Evolutionary conservation across 2,329 filamentous ascomycete genomes (phyloP), one percentile per base, ranked within the genome.

Genomic region (Anisogramma anomala): DNA sequence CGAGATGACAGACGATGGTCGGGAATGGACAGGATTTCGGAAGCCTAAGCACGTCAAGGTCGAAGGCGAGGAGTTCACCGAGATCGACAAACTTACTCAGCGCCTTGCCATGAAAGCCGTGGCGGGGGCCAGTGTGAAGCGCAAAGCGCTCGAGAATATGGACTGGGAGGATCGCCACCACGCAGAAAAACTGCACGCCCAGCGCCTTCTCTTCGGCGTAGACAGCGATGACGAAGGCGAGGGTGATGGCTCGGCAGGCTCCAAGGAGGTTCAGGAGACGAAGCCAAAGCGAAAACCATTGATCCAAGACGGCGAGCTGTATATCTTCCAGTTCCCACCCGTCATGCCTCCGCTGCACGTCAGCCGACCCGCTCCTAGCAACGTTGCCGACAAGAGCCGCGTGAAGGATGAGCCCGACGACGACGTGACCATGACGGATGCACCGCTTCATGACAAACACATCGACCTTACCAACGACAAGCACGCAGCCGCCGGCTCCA

Each of bases 281-380:
- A 45, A 36, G 34, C 9, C 23, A 36, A 36, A 17, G 51, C 51
- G 35, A 43, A 38, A 18, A 46, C 53, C 25, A 47, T 49, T 33
- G 47, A 53, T 55, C 14, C 49, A 54, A 35, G 72, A 77, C 33
- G 74, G 76, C 17, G 67, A 72, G 27, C 56, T 79, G 39, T 79
- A 78, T 47, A 63, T 81, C 36, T 80, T 80, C 59, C 77, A 80
- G 50, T 72, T 81, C 49, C 77, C 77, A 30, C 74, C 74, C 4
- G 60, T 79, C 3, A 64, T 80, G 9, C 75, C 77, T 6, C 69
- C 72, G 0, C 60, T 80, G n/a, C 45, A 61, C 56, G 30, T 32
- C 14, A 32, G 14, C 30, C n/a, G 30, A 18, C 30, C 30, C 6
- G 14, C 30, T 53, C 18, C 52, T 53, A 17, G 48, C 55, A 22